Conservation (phyloP, 305 asterid genomes). For the Plantago rigida region DNA sequence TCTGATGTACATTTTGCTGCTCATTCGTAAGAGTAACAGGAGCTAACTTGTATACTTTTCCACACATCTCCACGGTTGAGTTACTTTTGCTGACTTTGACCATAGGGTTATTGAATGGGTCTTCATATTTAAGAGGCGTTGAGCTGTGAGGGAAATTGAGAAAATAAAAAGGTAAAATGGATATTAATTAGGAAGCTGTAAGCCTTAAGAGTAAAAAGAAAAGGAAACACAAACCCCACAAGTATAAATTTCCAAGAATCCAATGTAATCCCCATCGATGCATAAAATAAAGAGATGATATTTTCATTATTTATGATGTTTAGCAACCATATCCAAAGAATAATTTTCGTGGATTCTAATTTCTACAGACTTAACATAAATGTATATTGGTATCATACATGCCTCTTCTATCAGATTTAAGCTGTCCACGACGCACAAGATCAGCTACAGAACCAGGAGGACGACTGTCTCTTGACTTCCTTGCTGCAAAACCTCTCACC, state of each 20-base stretch:
- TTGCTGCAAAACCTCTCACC: constrained; percentile 42
- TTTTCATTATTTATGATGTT: constrained; percentile 3
- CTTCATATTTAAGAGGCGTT: constrained; percentile 81
- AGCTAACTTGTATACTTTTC: constrained; percentile 80
- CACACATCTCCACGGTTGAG: constrained; percentile 89
- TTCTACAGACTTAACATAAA: constrained; percentile 14
- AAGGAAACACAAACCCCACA: background rate
- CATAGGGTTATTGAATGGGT: constrained; percentile 92
- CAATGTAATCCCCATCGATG: background rate
- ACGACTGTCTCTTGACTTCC: constrained; percentile 40
- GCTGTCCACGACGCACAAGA: constrained; percentile 92
- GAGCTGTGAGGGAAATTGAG: constrained; percentile 38
- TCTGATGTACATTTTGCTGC: constrained; percentile 66
- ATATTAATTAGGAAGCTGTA: constrained; percentile 10
- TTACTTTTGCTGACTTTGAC: constrained; percentile 73
- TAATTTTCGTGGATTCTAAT: background rate
- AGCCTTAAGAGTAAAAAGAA: background rate
- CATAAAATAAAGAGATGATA: background rate
- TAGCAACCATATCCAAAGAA: constrained; percentile 13
- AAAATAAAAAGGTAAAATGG: constrained; percentile 25
- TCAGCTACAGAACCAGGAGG: constrained; percentile 89
- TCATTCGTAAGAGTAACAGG: constrained; percentile 92
- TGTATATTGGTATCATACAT: constrained; percentile 61
- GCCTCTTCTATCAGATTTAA: constrained; percentile 99
- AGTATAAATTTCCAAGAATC: background rate